phyloP scores from a whole-genome alignment of 306 rosid species.

The Malus sylvestris region DNA sequence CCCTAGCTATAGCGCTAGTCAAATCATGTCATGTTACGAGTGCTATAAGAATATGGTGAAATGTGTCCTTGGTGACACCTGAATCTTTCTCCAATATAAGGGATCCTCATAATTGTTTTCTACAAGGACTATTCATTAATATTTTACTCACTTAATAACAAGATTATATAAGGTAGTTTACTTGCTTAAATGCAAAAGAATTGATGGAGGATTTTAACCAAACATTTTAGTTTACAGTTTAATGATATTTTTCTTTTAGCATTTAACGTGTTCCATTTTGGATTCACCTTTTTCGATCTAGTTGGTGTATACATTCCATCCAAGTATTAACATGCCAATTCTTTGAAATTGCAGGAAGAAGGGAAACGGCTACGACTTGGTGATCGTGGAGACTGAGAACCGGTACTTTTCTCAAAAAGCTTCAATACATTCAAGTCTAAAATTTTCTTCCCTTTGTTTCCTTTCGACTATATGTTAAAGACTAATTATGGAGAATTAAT shows the following conservation, averaged over 20 bases:
- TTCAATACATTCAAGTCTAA: neutral
- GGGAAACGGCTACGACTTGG: conserved; percentile 52
- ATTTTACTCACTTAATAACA: neutral
- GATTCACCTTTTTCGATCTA: neutral
- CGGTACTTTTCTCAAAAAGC: conserved; percentile 28
- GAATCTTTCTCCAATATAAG: no score
- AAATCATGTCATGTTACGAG: no score
- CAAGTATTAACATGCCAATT: neutral
- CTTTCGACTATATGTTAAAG: neutral
- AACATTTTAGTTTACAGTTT: no score
- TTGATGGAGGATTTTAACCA: neutral
- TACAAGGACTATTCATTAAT: neutral
- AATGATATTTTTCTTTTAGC: neutral
- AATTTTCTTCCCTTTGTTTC: neutral
- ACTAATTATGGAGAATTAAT: neutral
- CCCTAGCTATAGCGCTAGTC: no score
- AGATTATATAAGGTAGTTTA: neutral
- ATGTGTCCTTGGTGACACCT: no score
- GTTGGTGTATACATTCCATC: neutral
- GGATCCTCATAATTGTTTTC: neutral
- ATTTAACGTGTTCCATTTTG: no score
- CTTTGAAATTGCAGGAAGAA: conserved; percentile 51
- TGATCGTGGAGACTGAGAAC: conserved; percentile 49
- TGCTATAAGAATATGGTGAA: no score
- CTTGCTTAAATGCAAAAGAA: neutral